A percentile compares a stretch with the other conserved stretches of the same genome.
These are phyloP conservation scores for Gossypium davidsonii DNA, from an alignment of 441 rosid genomes.

Conservation along the genomic window DNA sequence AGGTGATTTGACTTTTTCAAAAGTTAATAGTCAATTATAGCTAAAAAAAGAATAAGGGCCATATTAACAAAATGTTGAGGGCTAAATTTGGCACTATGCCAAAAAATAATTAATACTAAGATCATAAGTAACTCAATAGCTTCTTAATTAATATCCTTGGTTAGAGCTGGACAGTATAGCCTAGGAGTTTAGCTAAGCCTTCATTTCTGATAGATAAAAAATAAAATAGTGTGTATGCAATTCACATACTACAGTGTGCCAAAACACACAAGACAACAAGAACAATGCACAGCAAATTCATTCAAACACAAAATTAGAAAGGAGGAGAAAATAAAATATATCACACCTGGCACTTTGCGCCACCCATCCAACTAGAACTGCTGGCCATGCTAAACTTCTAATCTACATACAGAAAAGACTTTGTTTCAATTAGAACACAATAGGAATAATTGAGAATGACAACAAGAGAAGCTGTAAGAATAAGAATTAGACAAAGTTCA, in stretches of 20 bases:
- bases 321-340: not conserved
- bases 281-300: not conserved
- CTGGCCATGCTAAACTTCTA: constrained; percentile 56
- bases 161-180: not conserved
- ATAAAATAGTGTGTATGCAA: not conserved
- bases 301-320: not conserved
- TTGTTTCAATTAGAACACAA: not conserved
- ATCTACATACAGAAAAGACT: constrained; percentile 31
- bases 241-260: not conserved
- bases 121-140: constrained; percentile 1
- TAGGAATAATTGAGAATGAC: not conserved
- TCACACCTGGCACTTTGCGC: constrained; percentile 76
- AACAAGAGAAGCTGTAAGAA: not conserved
- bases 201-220: not conserved
- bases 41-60: too few relatives aligned
- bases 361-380: constrained; percentile 64
- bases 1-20: too few relatives aligned
- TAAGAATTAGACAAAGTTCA: not conserved
- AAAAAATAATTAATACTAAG: not conserved
- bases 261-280: not conserved
- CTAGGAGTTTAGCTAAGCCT: not conserved
- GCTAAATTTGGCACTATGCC: too few relatives aligned
- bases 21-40: too few relatives aligned
- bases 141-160: not conserved
- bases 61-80: too few relatives aligned